Base-by-base conservation (phyloP, 1,284 basidiomycete species). In the Afroboletus lepidellus region DNA sequence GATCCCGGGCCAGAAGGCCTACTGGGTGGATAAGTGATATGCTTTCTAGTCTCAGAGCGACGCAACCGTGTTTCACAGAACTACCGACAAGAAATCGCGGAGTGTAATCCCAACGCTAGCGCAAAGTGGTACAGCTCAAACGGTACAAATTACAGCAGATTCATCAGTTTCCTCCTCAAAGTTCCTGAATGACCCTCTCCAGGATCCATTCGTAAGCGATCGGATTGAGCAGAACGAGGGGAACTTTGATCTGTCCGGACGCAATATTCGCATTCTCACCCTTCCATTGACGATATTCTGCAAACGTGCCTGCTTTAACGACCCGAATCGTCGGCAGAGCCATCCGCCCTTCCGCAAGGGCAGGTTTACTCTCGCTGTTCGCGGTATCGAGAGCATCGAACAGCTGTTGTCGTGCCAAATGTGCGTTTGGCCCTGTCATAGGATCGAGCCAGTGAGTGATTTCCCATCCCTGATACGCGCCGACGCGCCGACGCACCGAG, bases 241-340 rank as follows among this genome's bases (percentile, higher is more conserved):
- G 63, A 2, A 66, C 46, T 20, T 66, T 64, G 32, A 57, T 50
- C 46, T 63, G 61, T 16, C 46, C 55, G 0, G 47, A 38, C 5
- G 29, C 36, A 5, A 47, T 37, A 1, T 55, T 48, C n/a, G 33
- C 24, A 0, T 3, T 29, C 36, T 59, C 39, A 12, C 32, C 32
- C 30, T 23, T 57, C 61, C 54, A 59, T 5, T 45, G 36, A 34
- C 55, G 60, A 37, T 60, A 65, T 16, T 59, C 54, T 5, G 41
- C 24, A 8, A 65, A 63, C 7, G 61, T 62, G 25, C 59, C 34
- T 39, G 38, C 7, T 24, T 52, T 59, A 2, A 63, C 46, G 3
- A 63, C 25, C 2, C 56, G 54, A 32, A 61, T 44, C 16, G 52
- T 62, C 1, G 59, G 61, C 5, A 60, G 46, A n/a, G 45, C 12